A percentile compares a stretch with the other conserved stretches of the same genome.
Conservation (phyloP, 2,329 filamentous ascomycete species). For the Alternaria hordeiaustralica region DNA sequence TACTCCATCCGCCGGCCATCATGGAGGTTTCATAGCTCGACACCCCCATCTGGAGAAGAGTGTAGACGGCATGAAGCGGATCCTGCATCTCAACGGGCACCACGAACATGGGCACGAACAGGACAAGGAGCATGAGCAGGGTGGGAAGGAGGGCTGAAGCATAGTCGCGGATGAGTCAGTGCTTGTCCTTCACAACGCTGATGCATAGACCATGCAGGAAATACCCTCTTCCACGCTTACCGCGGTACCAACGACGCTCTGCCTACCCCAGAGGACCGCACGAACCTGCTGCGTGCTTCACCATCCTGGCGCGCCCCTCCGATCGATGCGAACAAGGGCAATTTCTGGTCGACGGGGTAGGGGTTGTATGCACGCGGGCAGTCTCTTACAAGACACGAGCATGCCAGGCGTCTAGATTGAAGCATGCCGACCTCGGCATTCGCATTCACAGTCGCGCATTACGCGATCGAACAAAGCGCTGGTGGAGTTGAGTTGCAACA, state of each 20-base stretch:
- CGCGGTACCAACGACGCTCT: background rate
- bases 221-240: background rate
- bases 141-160: constrained; percentile 17
- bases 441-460: background rate
- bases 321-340: background rate
- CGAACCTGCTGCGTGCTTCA: background rate
- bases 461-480: too few relatives aligned
- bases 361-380: background rate
- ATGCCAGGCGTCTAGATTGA: background rate
- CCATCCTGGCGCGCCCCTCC: background rate
- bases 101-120: constrained; percentile 11
- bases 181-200: constrained; percentile 1
- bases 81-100: constrained; percentile 48
- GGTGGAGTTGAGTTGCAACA: too few relatives aligned
- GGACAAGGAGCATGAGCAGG: constrained; percentile 8
- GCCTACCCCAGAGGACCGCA: background rate
- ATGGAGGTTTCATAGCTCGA: constrained; percentile 41
- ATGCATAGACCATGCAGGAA: background rate
- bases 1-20: constrained; percentile 18
- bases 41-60: constrained; percentile 53
- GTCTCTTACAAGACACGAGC: background rate
- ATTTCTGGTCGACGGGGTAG: background rate
- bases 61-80: constrained; percentile 54
- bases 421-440: background rate
- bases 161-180: background rate